Evolutionary conservation across 345 rosid genomes (phyloP), one percentile per base, ranked within the genome.

Genomic region (Erysimum cheiranthoides): DNA sequence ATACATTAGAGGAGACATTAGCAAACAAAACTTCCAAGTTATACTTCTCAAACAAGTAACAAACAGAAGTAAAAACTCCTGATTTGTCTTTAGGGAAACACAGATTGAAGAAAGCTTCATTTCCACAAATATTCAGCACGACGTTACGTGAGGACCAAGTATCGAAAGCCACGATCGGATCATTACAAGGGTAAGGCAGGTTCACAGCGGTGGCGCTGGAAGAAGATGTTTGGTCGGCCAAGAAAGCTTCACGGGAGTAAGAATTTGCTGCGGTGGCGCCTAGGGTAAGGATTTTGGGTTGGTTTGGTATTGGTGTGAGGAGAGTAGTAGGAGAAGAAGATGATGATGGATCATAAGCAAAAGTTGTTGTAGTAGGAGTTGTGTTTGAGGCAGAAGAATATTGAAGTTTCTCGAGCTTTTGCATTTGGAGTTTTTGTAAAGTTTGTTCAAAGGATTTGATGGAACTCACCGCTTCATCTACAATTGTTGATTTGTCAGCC

Each of bases 401-500:
- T 13, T 78, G 86, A 56, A 79, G 78, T 61, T 81, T 91, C 57
- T 88, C 89, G 4, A 64, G 84, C 83, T 79, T 89, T 73, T 80
- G 79, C 40, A 59, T 81, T 45, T 88, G 77, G 36, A 84, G 91
- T 4, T 73, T 75, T 34, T 81, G 77, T 39, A 87, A 70, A 18
- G 75, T 81, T 25, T 78, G 73, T 40, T 91, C 75, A 34, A 85
- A 85, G 53, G 66, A 71, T 59, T 72, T 75, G 46, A 88, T 88
- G 79, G 80, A 75, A 21, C 50, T 80, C 30, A 89, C 80, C 30
- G 97, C 93, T 77, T 88, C 97, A 54, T 88, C 88, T 39, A 91
- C 90, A 38, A 85, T 79, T 38, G 87, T 80, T 73, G 93, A 83
- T 67, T 91, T 91, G 78, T 91, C 95, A 43, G 86, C 90, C 95